These are phyloP conservation scores for Candida neerlandica DNA, from an alignment of 1,139 yeast genomes.

Conservation along the genomic window DNA sequence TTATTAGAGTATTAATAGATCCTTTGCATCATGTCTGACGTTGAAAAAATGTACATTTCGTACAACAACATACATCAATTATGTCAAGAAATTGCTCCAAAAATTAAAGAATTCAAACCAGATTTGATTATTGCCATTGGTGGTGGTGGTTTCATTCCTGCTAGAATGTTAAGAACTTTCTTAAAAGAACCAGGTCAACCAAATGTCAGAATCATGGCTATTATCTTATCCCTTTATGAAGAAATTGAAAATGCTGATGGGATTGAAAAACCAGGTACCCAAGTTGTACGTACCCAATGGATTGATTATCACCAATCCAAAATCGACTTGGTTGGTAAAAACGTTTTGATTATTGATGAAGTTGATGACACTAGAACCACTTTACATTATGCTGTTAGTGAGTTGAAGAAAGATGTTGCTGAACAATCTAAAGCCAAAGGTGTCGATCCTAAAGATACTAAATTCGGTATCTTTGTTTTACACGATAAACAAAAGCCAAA, in stretches of 20 bases:
- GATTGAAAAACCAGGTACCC: constrained; percentile 65
- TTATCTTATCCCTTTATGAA: constrained; percentile 87
- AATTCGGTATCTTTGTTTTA: constrained; percentile 85
- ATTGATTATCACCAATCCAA: constrained; percentile 75
- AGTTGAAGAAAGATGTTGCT: constrained; percentile 79
- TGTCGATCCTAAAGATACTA: constrained; percentile 58
- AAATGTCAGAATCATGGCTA: constrained; percentile 91
- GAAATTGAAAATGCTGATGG: constrained; percentile 63
- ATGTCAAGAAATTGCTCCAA: constrained; percentile 81
- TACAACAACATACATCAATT: constrained; percentile 93
- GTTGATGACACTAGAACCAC: constrained; percentile 97
- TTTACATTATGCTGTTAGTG: constrained; percentile 85
- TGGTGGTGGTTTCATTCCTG: constrained; percentile 97
- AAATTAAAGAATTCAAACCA: constrained; percentile 72
- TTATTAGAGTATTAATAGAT: background rate
- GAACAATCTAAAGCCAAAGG: constrained; percentile 54
- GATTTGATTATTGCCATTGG: constrained; percentile 88
- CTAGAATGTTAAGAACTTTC: constrained; percentile 90
- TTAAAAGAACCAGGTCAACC: constrained; percentile 84
- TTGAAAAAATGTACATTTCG: constrained; percentile 73
- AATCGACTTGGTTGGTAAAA: constrained; percentile 75
- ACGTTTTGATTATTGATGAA: constrained; percentile 84
- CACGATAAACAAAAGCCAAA: constrained; percentile 92
- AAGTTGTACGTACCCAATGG: constrained; percentile 95
- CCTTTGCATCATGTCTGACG: constrained; percentile 36